phyloP scores from a whole-genome alignment of 1,284 basidiomycete species.

The Apiotrichum gamsii region DNA sequence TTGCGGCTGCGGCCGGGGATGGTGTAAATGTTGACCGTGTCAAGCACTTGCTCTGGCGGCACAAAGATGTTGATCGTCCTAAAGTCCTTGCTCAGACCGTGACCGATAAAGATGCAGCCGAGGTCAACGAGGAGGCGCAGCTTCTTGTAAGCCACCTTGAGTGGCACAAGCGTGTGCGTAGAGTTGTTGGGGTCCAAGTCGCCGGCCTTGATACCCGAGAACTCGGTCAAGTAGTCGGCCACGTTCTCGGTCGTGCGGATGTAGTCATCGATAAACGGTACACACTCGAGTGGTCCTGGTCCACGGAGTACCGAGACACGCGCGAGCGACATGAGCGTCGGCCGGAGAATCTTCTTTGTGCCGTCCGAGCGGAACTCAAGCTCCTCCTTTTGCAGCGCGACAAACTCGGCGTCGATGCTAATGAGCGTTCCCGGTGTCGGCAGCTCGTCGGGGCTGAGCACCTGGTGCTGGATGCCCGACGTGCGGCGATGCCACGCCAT shows the following conservation, averaged over 20 bases:
- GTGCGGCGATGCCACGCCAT: constrained; percentile 78
- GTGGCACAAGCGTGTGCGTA: constrained; percentile 79
- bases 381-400: constrained; percentile 95
- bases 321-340: constrained; percentile 83
- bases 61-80: constrained; percentile 98
- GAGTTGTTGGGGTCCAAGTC: constrained; percentile 83
- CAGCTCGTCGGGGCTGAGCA: constrained; percentile 66
- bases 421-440: constrained; percentile 80
- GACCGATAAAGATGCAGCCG: constrained; percentile 95
- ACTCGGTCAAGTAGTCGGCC: constrained; percentile 95
- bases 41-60: constrained; percentile 88
- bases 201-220: constrained; percentile 88
- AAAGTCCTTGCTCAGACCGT: constrained; percentile 99
- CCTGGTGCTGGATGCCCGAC: constrained; percentile 67
- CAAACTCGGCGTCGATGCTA: constrained; percentile 96
- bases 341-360: constrained; percentile 83
- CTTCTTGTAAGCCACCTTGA: constrained; percentile 97
- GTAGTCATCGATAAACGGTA: constrained; percentile 96
- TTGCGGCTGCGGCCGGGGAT: constrained; percentile 72
- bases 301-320: constrained; percentile 91
- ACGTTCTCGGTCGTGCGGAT: constrained; percentile 92
- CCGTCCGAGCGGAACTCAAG: constrained; percentile 91
- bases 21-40: constrained; percentile 94
- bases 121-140: constrained; percentile 86
- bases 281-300: constrained; percentile 65